Base-by-base conservation (phyloP, 2,329 filamentous ascomycete genomes). In the Pestalotiopsis sp. region DNA sequence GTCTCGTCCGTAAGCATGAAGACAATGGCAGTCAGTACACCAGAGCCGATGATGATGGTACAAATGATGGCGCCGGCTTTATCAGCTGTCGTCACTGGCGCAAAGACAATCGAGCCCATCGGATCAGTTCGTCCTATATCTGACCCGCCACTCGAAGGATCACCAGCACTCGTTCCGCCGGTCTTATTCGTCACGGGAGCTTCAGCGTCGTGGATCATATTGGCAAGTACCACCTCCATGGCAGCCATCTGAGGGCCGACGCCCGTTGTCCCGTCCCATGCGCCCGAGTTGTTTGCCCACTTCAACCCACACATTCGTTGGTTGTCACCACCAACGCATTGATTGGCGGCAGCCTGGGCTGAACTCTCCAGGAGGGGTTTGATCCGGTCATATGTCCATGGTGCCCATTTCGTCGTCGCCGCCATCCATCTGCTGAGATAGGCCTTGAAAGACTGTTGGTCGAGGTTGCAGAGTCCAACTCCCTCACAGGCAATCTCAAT, bases 231-330 rank as follows among this genome's bases (percentile, higher is more conserved):
- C 11, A 91, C 83, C 74, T 92, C 89, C 77, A 93, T 81, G 2
- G 88, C 90, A 1, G 88, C 85, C 91, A 93, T 93, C 78, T 92
- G 90, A 77, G 92, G 90, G 4, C 91, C 91, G 2, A 92, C 86
- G 6, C 90, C 91, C 6, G 83, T 85, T 1, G 82, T 83, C 27
- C 88, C 87, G 75, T 92, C 89, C 78, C 86, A 92, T 9, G 78
- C 77, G 0, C 79, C 81, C 5, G 76, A 77, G 68, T 83, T 80
- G 66, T 85, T 82, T 60, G 84, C 85, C 89, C 90, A 92, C 69
- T 85, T 85, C 66, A 89, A 78, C 9, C 89, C 88, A 72, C 89
- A 92, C 82, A 89, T 85, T 31, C 84, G 84, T 3, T 85, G 83
- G 70, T 88, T 89, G 31, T 75, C 71, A 17, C 88, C 89, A 31